Evolutionary conservation across 306 rosid species (phyloP).

Genomic region (Prosopis cineraria): DNA sequence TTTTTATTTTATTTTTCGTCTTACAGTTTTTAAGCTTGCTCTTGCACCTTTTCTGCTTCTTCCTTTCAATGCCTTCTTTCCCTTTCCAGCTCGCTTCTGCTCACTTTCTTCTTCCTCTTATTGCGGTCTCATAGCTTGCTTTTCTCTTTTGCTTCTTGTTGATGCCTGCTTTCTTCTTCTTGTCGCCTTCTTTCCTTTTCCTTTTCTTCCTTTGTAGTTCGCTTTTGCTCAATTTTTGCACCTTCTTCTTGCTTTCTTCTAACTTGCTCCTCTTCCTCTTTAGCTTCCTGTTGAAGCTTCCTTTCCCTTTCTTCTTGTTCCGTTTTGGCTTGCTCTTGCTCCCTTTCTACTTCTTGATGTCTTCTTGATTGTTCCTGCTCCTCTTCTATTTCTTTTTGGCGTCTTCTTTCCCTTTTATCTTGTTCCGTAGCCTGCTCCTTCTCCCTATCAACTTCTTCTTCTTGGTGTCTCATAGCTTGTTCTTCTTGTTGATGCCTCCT

Average conservation of each 20-base stretch:
- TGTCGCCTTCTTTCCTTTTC: neutral
- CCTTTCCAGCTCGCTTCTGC: neutral
- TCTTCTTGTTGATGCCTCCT: neutral
- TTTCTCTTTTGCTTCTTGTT: neutral
- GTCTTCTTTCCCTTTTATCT: neutral
- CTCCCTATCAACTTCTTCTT: neutral
- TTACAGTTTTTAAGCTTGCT: too few species aligned
- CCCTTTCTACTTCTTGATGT: slow-evolving; percentile 12
- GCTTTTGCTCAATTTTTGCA: too few species aligned
- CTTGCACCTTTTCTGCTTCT: neutral
- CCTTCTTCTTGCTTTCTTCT: neutral
- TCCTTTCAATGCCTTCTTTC: too few species aligned
- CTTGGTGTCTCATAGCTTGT: neutral
- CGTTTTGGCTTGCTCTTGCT: neutral
- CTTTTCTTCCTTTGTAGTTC: neutral
- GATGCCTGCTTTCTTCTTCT: neutral
- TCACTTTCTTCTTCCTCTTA: neutral
- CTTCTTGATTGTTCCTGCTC: neutral
- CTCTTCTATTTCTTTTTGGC: neutral
- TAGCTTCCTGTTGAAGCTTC: neutral
- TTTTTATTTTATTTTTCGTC: neutral
- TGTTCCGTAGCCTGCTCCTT: neutral
- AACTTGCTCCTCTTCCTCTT: neutral
- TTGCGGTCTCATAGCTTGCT: neutral
- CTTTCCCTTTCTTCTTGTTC: neutral